Evolutionary conservation across 176 grass and related monocot species (phyloP), one percentile per base, ranked within the genome.

Genomic region (Oryza australiensis): DNA sequence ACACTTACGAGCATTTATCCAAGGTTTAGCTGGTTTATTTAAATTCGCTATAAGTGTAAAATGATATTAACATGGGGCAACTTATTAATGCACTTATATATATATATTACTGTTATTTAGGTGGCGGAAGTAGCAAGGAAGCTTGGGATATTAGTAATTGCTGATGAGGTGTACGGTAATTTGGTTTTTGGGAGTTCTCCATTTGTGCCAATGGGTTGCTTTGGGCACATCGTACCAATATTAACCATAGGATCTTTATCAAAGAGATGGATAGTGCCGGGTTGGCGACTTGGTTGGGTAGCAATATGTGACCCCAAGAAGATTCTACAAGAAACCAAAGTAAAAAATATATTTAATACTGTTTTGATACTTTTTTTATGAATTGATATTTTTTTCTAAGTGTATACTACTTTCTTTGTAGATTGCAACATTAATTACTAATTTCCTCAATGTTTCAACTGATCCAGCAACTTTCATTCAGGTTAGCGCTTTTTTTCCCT

Each of bases 231-330:
- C 48, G 86, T 68, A 8, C 92, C 88, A 2, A 42, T 91, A 9
- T 7, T 94, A 28, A 74, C 83, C 5, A 63, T 94, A 38, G 88
- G 92, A 29, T 90, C 92, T 7, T 48, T 94, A 22, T 94, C 92
- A 7, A 94, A 94, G 76, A 76, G 88, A 41, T 94, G 92, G 92
- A 79, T 88, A 34, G 88, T 94, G 70, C 92, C 92, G 38, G 88
- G 92, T 73, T 94, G 92, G 92, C 76, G 88, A 33, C 92, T 94
- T 86, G 92, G 92, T 22, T 94, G 92, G 92, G 75, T 94, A 41
- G 86, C 86, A 9, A 70, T 40, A 2, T 84, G 68, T 10, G 92
- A 91, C 1, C 88, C 80, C 57, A 85, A 33, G 7, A 89, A 81
- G 80, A 74, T 88, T 79, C 37, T 93, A 12, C 72, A 72, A 83